Evolutionary conservation across 768 basidiomycete species (phyloP), one percentile per base, ranked within the genome.

Genomic region (Amanita polypyramis): DNA sequence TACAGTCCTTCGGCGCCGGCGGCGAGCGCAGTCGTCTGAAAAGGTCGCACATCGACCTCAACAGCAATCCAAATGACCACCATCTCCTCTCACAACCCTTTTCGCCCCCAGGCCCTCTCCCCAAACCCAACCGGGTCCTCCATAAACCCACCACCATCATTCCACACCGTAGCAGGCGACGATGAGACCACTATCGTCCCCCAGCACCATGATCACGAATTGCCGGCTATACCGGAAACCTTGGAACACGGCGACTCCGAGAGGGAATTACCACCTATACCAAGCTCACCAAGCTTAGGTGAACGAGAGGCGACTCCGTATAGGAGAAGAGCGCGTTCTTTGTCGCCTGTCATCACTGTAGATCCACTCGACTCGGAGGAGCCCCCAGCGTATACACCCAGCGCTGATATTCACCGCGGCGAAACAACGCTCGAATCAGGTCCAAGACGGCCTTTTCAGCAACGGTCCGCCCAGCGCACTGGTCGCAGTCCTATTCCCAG

Each of bases 361-460:
- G 43, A 30, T 17, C 32, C 43, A 0, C 27, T 12, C 2, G n/a
- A n/a, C n/a, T n/a, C n/a, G n/a, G 80, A 80, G n/a, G 79, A 80
- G 15, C 85, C 85, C 0, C 86, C 86, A 0, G 77, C 85, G 0
- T 89, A 88, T 55, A 84, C 84, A 0, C 65, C 76, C 0, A 53
- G 70, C 1, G 74, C 85, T 2, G 72, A 80, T 40, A 40, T 67
- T 14, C 54, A 60, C 38, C 65, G 72, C 2, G 86, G 83, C 11
- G 86, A 89, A 57, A 62, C 69, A 1, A 77, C 81, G 0, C 51
- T 88, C 2, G 77, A 84, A 46, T 62, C 72, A 15, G 85, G 86
- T 0, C 85, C 85, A 0, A 47, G 63, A 4, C 56, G 82, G 10
- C 81, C 85, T 0, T 86, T 82, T 55, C 80, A 82, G 55, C 65